Conservation (phyloP, 2,329 filamentous ascomycete species). For the Coleophoma eucalyptorum region DNA sequence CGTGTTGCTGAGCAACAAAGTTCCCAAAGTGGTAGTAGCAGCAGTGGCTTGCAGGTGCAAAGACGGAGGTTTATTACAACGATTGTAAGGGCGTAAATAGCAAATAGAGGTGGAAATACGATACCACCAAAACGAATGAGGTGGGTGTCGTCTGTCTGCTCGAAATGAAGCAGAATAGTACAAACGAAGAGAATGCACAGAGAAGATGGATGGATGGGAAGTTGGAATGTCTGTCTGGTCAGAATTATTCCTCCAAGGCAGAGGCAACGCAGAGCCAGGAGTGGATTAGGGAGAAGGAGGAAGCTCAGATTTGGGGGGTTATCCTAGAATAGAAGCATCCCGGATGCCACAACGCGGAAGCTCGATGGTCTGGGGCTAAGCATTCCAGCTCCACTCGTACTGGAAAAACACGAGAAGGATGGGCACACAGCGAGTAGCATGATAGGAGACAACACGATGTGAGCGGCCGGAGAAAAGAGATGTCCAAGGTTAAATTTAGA, state of each 20-base stretch:
- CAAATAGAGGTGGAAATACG: slow-evolving; percentile 17
- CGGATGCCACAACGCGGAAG: too few relatives aligned
- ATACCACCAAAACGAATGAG: slow-evolving; percentile 59
- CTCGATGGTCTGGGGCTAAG: too few relatives aligned
- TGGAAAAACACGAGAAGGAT: slow-evolving; percentile 1
- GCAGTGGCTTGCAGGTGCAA: slow-evolving; percentile 1
- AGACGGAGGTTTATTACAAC: slow-evolving; percentile 10
- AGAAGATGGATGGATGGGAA: too few relatives aligned
- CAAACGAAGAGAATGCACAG: too few relatives aligned
- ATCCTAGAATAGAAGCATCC: too few relatives aligned
- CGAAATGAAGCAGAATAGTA: too few relatives aligned
- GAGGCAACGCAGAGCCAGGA: too few relatives aligned
- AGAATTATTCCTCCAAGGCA: too few relatives aligned
- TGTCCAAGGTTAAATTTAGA: neutral
- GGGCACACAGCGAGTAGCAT: slow-evolving; percentile 3
- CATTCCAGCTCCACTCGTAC: too few relatives aligned
- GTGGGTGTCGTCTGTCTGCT: slow-evolving; percentile 23
- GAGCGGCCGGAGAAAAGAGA: neutral
- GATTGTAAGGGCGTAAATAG: slow-evolving; percentile 4
- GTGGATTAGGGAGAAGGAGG: too few relatives aligned
- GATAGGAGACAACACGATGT: slow-evolving; percentile 6
- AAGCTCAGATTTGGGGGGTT: too few relatives aligned
- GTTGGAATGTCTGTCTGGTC: too few relatives aligned
- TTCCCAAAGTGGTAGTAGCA: slow-evolving; percentile 7
- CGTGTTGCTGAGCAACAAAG: slow-evolving; percentile 18